These are phyloP conservation scores for Papilionanthe hybrid DNA, from an alignment of 116 monocot species.

Conservation along the genomic window DNA sequence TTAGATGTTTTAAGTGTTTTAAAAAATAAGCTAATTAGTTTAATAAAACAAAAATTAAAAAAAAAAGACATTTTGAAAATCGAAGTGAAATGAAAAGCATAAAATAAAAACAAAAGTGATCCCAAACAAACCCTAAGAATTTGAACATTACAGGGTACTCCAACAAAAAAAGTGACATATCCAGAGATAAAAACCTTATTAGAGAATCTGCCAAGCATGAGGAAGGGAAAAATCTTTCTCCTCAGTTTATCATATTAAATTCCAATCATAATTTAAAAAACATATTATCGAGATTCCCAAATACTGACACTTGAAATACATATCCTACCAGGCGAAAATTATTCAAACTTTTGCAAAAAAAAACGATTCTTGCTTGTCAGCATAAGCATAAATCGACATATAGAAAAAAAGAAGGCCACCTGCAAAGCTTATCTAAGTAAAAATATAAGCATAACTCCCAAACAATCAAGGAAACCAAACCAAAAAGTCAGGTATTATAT, in stretches of 20 bases:
- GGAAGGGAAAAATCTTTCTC: neutral
- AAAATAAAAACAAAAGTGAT: no score
- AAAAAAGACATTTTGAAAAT: no score
- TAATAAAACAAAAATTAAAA: no score
- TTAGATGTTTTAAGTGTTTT: no score
- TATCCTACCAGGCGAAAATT: neutral
- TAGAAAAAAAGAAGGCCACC: neutral
- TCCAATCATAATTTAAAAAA: neutral
- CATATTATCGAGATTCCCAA: neutral
- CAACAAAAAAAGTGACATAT: neutral
- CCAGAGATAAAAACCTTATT: neutral
- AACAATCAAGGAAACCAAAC: neutral
- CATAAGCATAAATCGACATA: neutral
- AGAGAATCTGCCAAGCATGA: neutral
- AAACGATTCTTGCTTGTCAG: neutral
- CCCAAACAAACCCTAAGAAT: neutral
- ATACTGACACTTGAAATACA: neutral
- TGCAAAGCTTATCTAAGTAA: neutral
- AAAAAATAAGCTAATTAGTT: no score
- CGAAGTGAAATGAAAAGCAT: no score
- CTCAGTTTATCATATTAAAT: neutral
- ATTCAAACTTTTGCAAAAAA: neutral
- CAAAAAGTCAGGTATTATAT: neutral
- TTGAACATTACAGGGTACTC: neutral
- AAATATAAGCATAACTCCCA: neutral